phyloP scores from a whole-genome alignment of 306 rosid species.

The Leucaena leucocephala region DNA sequence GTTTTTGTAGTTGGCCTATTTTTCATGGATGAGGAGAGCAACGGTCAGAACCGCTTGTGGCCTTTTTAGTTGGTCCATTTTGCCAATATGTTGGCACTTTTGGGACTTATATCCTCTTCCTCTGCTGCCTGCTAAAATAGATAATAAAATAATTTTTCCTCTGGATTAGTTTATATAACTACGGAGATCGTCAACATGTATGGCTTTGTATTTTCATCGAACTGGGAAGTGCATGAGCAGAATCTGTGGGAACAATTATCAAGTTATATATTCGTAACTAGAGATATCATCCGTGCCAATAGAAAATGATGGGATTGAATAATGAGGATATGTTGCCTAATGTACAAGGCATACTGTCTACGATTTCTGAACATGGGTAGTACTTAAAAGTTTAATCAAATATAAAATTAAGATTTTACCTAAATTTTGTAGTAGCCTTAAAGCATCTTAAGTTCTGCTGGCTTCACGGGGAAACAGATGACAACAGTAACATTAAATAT shows the following conservation, averaged over 20 bases:
- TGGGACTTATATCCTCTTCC: neutral
- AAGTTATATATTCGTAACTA: neutral
- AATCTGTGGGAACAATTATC: neutral
- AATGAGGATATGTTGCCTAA: neutral
- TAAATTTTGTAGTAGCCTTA: too few species aligned
- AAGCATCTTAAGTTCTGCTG: neutral
- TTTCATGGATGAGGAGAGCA: neutral
- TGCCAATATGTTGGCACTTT: conserved; percentile 2
- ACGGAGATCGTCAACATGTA: conserved; percentile 20
- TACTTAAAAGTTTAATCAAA: too few species aligned
- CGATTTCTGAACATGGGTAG: too few species aligned
- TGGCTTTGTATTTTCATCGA: neutral
- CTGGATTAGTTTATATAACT: neutral
- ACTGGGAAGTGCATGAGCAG: neutral
- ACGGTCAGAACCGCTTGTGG: neutral
- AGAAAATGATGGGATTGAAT: neutral
- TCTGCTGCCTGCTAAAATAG: neutral
- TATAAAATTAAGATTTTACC: too few species aligned
- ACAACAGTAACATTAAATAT: neutral
- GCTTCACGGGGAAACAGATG: neutral
- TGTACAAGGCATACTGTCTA: neutral
- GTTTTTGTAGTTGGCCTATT: neutral
- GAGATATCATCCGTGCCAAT: neutral
- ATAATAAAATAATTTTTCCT: neutral
- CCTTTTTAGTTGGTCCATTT: neutral